Conservation (phyloP, 805 yeast species). For the Barnettozyma sp. region DNA sequence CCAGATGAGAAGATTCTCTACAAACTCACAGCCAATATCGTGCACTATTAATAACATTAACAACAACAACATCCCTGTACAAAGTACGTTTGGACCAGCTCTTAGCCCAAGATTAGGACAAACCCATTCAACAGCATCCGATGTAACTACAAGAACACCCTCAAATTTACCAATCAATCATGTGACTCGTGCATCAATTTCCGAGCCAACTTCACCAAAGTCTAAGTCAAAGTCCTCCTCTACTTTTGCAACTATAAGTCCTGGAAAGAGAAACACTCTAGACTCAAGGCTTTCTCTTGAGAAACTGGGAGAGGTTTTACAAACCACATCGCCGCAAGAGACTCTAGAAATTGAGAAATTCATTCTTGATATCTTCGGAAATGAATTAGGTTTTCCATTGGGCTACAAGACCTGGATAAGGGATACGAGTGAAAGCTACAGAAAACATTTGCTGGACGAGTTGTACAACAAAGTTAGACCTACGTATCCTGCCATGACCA, state of each 20-base stretch:
- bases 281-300: conserved; percentile 54
- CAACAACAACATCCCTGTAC: too few species aligned
- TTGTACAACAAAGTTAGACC: conserved; percentile 33
- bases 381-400: conserved; percentile 59
- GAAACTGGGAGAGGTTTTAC: conserved; percentile 46
- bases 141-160: background rate
- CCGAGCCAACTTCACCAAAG: conserved; percentile 1
- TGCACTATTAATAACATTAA: too few species aligned
- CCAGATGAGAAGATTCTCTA: too few species aligned
- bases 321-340: conserved; percentile 42
- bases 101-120: too few species aligned
- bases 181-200: conserved; percentile 3
- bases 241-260: background rate
- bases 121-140: background rate
- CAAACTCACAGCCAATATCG: too few species aligned
- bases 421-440: conserved; percentile 53
- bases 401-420: conserved; percentile 83
- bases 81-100: too few species aligned
- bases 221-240: background rate
- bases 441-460: conserved; percentile 41
- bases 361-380: conserved; percentile 45
- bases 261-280: conserved; percentile 15
- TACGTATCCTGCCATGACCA: conserved; percentile 18
- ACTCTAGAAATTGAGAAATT: conserved; percentile 50
- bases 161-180: background rate